A percentile compares a stretch with the other conserved stretches of the same genome.
Evolutionary conservation across 495 filamentous ascomycete genomes (phyloP).

Genomic region (Halenospora varia): DNA sequence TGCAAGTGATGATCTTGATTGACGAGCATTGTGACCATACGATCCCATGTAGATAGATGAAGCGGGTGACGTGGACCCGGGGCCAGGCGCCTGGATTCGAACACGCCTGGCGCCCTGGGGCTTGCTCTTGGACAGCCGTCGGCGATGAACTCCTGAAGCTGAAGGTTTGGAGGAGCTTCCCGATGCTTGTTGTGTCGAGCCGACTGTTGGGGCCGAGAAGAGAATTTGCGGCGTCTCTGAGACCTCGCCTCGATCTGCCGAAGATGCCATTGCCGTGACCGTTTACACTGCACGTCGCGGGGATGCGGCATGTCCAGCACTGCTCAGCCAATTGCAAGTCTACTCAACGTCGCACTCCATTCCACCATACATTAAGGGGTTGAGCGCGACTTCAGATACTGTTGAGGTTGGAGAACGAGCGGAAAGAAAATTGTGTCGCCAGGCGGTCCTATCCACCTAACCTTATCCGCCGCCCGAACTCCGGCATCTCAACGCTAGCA

Average conservation of each 20-base stretch:
- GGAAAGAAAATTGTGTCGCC: too few species aligned
- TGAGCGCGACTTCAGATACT: too few species aligned
- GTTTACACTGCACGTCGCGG: background rate
- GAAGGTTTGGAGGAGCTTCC: background rate
- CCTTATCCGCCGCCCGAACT: too few species aligned
- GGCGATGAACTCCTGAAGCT: slow-evolving; percentile 6
- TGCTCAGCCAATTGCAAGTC: background rate
- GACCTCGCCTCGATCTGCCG: background rate
- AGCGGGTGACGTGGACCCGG: slow-evolving; percentile 12
- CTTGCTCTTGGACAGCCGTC: slow-evolving; percentile 10
- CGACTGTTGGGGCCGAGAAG: slow-evolving; percentile 6
- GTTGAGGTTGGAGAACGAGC: too few species aligned
- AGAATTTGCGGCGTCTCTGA: slow-evolving; percentile 3
- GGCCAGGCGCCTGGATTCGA: slow-evolving; percentile 6
- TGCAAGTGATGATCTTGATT: slow-evolving; percentile 10
- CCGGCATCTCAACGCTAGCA: background rate
- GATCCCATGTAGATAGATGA: slow-evolving; percentile 31
- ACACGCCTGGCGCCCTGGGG: slow-evolving; percentile 17
- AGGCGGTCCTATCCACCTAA: too few species aligned
- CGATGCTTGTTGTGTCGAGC: slow-evolving; percentile 1
- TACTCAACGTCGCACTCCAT: slow-evolving; percentile 1
- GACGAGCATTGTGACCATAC: slow-evolving; percentile 17
- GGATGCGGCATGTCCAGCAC: background rate
- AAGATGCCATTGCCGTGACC: slow-evolving; percentile 6
- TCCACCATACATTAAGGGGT: background rate